Conservation (phyloP, 495 filamentous ascomycete species). For the Aspergillus homomorphus region DNA sequence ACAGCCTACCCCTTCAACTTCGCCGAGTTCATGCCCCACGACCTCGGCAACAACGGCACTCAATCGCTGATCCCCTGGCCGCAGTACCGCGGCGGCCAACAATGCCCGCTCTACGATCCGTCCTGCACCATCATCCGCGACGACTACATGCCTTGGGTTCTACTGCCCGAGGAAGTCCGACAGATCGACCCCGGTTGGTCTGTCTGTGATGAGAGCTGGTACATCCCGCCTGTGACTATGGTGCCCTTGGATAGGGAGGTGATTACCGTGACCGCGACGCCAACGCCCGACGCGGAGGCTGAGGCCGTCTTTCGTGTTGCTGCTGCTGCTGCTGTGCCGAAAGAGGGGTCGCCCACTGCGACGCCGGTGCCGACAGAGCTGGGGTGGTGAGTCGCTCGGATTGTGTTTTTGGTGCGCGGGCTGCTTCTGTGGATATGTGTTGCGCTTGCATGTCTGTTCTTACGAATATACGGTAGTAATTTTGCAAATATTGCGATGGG, state of each 20-base stretch:
- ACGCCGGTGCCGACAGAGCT: background rate
- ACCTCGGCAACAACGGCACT: conserved; percentile 17
- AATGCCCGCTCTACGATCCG: conserved; percentile 18
- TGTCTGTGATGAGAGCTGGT: conserved; percentile 17
- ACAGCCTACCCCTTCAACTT: conserved; percentile 26
- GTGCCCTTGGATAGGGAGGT: conserved; percentile 15
- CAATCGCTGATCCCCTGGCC: conserved; percentile 24
- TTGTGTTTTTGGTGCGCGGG: too few relatives aligned
- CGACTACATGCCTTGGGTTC: conserved; percentile 17
- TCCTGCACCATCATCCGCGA: conserved; percentile 25
- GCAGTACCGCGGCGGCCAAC: conserved; percentile 24
- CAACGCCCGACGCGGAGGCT: background rate
- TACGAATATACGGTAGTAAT: too few relatives aligned
- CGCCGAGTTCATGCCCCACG: conserved; percentile 23
- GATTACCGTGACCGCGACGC: background rate
- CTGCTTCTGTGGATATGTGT: too few relatives aligned
- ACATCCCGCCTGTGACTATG: conserved; percentile 21
- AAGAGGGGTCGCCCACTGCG: background rate
- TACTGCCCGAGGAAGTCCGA: conserved; percentile 13
- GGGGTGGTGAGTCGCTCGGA: background rate
- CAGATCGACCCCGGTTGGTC: conserved; percentile 17
- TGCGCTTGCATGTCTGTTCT: too few relatives aligned
- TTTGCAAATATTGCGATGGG: too few relatives aligned
- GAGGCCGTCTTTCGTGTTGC: background rate
- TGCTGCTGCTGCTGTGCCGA: background rate